Conservation (phyloP, 768 basidiomycete genomes). For the Amanita pseudoporphyria region DNA sequence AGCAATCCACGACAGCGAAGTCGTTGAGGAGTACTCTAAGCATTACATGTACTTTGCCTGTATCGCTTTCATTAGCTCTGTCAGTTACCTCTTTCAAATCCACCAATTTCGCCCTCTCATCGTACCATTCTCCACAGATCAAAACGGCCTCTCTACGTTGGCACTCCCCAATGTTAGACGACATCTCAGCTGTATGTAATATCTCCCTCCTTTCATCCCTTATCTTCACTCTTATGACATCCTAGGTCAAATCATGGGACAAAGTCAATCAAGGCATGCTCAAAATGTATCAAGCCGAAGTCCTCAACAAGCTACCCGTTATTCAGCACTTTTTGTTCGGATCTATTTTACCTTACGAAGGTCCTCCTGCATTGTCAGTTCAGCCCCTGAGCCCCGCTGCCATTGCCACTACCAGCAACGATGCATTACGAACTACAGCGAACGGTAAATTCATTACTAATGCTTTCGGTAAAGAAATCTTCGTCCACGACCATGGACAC, state of each 20-base stretch:
- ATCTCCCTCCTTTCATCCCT: neutral
- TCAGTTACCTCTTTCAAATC: slow-evolving; percentile 23
- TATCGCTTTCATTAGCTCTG: slow-evolving; percentile 92
- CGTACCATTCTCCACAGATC: slow-evolving; percentile 39
- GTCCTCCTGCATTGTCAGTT: too few species aligned
- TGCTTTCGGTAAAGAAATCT: slow-evolving; percentile 42
- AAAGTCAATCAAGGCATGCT: slow-evolving; percentile 95
- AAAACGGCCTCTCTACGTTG: slow-evolving; percentile 93
- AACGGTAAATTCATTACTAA: slow-evolving; percentile 21
- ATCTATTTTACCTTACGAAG: slow-evolving; percentile 61
- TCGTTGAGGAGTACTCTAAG: slow-evolving; percentile 85
- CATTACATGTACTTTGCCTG: slow-evolving; percentile 98
- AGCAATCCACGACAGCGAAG: slow-evolving; percentile 84
- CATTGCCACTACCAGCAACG: neutral
- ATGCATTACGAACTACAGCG: slow-evolving; percentile 7
- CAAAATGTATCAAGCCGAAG: slow-evolving; percentile 97
- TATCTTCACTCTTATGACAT: neutral
- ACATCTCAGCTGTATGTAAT: slow-evolving; percentile 71
- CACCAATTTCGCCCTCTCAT: neutral
- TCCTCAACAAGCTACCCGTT: slow-evolving; percentile 90
- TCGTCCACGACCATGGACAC: slow-evolving; percentile 21
- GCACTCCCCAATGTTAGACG: slow-evolving; percentile 99
- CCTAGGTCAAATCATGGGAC: slow-evolving; percentile 83
- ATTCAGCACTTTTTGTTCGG: slow-evolving; percentile 96
- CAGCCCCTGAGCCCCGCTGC: too few species aligned